Conservation (phyloP, 2,329 filamentous ascomycete species). For the Polychaeton citri region DNA sequence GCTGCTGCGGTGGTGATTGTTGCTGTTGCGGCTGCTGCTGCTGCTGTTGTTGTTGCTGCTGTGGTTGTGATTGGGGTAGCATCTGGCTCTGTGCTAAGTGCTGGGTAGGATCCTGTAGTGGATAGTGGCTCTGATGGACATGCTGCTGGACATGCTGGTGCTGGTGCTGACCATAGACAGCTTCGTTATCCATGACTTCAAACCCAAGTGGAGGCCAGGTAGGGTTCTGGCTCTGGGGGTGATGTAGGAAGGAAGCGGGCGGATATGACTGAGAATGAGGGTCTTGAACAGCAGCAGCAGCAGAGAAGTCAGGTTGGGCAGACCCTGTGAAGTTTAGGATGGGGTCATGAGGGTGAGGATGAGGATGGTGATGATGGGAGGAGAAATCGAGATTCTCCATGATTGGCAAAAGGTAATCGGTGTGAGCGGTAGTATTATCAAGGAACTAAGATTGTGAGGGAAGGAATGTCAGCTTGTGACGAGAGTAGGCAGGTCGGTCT, state of each 20-base stretch:
- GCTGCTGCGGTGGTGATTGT: conserved; percentile 6
- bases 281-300: conserved; percentile 17
- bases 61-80: conserved; percentile 1
- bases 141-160: conserved; percentile 13
- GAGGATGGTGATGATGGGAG: no score
- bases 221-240: conserved; percentile 6
- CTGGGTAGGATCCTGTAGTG: conserved; percentile 4
- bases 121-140: conserved; percentile 4
- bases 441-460: background rate
- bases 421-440: background rate
- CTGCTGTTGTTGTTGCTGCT: conserved; percentile 11
- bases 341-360: conserved; percentile 22
- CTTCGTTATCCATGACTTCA: conserved; percentile 13
- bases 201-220: conserved; percentile 10
- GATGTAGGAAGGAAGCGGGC: conserved; percentile 9
- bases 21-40: conserved; percentile 8
- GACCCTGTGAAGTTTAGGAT: conserved; percentile 28
- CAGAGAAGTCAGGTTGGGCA: conserved; percentile 23
- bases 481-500: background rate
- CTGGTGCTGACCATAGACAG: conserved; percentile 9
- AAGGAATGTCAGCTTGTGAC: background rate
- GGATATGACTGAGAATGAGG: conserved; percentile 16
- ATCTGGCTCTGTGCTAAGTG: conserved; percentile 1
- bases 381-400: conserved; percentile 33
- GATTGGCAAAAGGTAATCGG: conserved; percentile 1